A percentile compares a stretch with the other conserved stretches of the same genome.
Evolutionary conservation across 176 grass and related monocot genomes (phyloP).

Genomic region (Coix lacrymajobi): DNA sequence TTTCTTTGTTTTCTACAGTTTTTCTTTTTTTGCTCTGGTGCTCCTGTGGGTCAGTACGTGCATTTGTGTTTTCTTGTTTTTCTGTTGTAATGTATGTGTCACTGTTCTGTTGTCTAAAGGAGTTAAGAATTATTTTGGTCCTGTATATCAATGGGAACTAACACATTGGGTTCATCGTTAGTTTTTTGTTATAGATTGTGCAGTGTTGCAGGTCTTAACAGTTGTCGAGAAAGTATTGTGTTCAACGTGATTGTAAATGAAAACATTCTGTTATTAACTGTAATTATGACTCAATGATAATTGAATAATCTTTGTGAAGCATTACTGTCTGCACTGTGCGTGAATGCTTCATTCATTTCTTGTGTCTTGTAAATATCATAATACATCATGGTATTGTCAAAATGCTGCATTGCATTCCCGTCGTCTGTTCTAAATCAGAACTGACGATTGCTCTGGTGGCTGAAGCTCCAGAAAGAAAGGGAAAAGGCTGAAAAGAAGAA

Average conservation of each 20-base stretch:
- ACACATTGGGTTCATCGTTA: background rate
- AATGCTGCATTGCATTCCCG: constrained; percentile 47
- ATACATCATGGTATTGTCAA: constrained; percentile 22
- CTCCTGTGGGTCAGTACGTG: background rate
- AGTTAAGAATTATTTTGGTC: background rate
- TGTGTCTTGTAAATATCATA: constrained; percentile 11
- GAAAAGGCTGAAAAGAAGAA: constrained; percentile 42
- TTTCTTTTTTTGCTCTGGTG: background rate
- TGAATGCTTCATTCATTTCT: background rate
- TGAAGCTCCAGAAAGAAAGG: constrained; percentile 71
- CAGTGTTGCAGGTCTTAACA: background rate
- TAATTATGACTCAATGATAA: constrained; percentile 8
- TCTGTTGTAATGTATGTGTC: background rate
- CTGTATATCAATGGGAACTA: background rate
- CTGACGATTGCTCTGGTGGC: constrained; percentile 83
- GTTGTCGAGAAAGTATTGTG: background rate
- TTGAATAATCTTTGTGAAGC: background rate
- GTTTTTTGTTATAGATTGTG: background rate
- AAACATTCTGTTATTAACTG: background rate
- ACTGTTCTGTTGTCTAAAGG: background rate
- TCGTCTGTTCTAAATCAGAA: constrained; percentile 77
- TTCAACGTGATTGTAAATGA: background rate
- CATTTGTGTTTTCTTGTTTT: background rate
- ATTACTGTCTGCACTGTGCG: constrained; percentile 19
- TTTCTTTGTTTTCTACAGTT: background rate